Evolutionary conservation across 768 basidiomycete genomes (phyloP).

Genomic region (Thelephora aurantiotincta): DNA sequence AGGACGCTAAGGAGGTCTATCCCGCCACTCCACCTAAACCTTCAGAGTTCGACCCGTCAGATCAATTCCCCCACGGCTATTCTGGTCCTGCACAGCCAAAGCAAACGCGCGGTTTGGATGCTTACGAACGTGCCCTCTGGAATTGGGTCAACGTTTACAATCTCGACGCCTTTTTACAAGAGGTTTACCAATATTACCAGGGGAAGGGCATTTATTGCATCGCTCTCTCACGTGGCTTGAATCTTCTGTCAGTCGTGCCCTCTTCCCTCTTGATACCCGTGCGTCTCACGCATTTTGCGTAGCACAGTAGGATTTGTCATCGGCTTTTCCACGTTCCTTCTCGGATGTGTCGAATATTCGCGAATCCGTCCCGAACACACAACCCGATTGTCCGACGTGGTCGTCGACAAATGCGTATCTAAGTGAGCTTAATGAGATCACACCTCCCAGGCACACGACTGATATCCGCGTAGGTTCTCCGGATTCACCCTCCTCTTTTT

Average conservation of each 20-base stretch:
- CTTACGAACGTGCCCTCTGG: slow-evolving; percentile 89
- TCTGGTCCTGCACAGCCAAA: slow-evolving; percentile 18
- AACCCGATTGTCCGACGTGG: slow-evolving; percentile 62
- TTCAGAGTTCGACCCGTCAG: slow-evolving; percentile 40
- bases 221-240: slow-evolving; percentile 78
- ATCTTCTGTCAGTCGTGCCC: slow-evolving; percentile 66
- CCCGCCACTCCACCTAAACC: slow-evolving; percentile 46
- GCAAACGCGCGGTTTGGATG: slow-evolving; percentile 59
- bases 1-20: slow-evolving; percentile 17
- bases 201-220: slow-evolving; percentile 97
- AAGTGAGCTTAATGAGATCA: slow-evolving; percentile 29
- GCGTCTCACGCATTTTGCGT: slow-evolving; percentile 15
- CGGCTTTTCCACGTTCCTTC: slow-evolving; percentile 90
- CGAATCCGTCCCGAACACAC: slow-evolving; percentile 53
- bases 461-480: slow-evolving; percentile 45
- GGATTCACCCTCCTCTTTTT: slow-evolving; percentile 78
- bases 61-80: slow-evolving; percentile 7
- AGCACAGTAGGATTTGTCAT: slow-evolving; percentile 98
- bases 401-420: slow-evolving; percentile 74
- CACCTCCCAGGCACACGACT: neutral
- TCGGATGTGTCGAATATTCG: slow-evolving; percentile 91
- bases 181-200: slow-evolving; percentile 92
- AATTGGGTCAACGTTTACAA: slow-evolving; percentile 99
- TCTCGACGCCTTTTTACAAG: slow-evolving; percentile 87
- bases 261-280: slow-evolving; percentile 8